phyloP scores from a whole-genome alignment of 2,329 filamentous ascomycete species.

The Ustulina deusta region DNA sequence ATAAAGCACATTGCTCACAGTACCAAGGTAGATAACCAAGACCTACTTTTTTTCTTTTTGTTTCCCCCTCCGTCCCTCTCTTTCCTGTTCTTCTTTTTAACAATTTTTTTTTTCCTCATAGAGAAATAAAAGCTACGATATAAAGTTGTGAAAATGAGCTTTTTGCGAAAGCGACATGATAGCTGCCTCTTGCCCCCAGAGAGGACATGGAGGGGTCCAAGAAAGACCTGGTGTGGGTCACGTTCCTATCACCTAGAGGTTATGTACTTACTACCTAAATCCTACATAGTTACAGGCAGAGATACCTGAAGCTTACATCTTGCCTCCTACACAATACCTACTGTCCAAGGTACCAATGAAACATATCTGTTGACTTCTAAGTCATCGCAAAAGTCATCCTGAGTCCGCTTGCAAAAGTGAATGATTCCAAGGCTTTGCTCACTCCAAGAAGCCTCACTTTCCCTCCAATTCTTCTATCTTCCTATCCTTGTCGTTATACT shows the following conservation, averaged over 20 bases:
- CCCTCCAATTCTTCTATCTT: background rate
- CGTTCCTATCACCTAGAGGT: background rate
- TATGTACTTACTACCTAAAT: too few species aligned
- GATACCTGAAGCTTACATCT: too few species aligned
- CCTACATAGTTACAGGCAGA: too few species aligned
- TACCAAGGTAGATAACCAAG: background rate
- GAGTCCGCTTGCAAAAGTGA: background rate
- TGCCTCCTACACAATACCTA: background rate
- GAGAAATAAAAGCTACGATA: too few species aligned
- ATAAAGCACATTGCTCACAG: background rate
- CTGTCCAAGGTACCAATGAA: background rate
- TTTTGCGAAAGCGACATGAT: too few species aligned
- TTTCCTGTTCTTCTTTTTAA: background rate
- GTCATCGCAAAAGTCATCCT: background rate
- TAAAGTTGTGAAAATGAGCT: background rate
- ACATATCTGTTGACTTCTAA: background rate
- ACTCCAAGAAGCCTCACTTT: slow-evolving; percentile 2
- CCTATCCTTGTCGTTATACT: slow-evolving; percentile 19
- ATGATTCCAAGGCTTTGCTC: slow-evolving; percentile 21
- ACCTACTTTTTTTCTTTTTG: too few species aligned
- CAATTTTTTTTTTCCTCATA: too few species aligned
- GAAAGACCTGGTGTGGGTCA: background rate
- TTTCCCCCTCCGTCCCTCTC: background rate
- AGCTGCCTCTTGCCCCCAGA: too few species aligned
- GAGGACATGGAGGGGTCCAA: background rate